A percentile compares a stretch with the other conserved stretches of the same genome.
Evolutionary conservation across 2,329 filamentous ascomycete genomes (phyloP).

Genomic region (Zymoseptoria ardabiliae): DNA sequence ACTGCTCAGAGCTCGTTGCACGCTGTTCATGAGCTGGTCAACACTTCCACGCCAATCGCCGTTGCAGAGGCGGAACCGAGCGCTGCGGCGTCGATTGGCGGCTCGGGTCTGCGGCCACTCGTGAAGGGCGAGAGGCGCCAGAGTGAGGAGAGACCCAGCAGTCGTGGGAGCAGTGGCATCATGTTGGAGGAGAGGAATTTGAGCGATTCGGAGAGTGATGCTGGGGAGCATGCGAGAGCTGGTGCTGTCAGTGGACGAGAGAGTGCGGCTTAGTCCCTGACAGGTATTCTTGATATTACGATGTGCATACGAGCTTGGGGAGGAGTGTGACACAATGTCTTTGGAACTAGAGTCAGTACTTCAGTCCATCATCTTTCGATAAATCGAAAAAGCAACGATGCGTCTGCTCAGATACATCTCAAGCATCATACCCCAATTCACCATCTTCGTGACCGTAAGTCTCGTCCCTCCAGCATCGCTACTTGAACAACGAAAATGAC

Average conservation of each 20-base stretch:
- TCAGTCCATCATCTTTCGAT: no score
- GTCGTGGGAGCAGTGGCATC: conserved; percentile 29
- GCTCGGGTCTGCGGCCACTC: conserved; percentile 10
- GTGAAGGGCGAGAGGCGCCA: conserved; percentile 1
- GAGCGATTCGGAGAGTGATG: conserved; percentile 32
- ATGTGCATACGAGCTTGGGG: no score
- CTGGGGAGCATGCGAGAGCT: conserved; percentile 10
- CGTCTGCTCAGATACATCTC: no score
- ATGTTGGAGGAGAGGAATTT: conserved; percentile 36
- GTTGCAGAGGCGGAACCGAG: conserved; percentile 32
- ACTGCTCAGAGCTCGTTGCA: conserved; percentile 10
- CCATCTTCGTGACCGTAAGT: neutral
- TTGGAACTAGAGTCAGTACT: no score
- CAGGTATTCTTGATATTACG: no score
- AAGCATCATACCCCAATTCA: neutral
- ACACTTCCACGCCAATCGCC: conserved; percentile 30
- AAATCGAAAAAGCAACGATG: no score
- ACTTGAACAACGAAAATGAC: no score
- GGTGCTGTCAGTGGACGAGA: neutral
- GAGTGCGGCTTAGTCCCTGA: neutral
- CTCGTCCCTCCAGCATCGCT: neutral
- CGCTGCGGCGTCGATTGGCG: conserved; percentile 7
- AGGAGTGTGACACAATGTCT: no score
- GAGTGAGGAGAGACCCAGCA: conserved; percentile 29
- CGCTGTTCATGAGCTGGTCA: conserved; percentile 30